Evolutionary conservation across 73 alveolate species (phyloP).

Genomic region (Paramecium sexaurelia): DNA sequence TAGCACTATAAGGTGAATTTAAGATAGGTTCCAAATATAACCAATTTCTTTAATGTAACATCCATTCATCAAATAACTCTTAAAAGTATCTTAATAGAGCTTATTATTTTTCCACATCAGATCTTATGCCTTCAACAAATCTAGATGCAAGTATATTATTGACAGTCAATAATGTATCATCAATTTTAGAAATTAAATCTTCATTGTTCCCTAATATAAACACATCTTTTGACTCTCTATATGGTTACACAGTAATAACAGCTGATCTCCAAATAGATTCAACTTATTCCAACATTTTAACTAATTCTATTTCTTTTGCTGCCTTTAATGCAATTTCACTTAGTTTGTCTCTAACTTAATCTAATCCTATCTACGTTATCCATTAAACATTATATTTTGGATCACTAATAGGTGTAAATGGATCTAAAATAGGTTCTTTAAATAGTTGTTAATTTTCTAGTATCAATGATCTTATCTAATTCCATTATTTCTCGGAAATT

Average conservation of each 20-base stretch:
- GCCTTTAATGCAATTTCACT: constrained; percentile 72
- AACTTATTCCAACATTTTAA: constrained; percentile 64
- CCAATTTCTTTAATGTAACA: constrained; percentile 84
- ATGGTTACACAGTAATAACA: constrained; percentile 50
- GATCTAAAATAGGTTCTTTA: constrained; percentile 44
- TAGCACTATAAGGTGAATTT: constrained; percentile 92
- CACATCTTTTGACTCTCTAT: constrained; percentile 57
- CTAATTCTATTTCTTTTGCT: constrained; percentile 67
- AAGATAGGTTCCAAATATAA: constrained; percentile 82
- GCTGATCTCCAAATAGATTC: constrained; percentile 64
- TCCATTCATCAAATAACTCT: constrained; percentile 73
- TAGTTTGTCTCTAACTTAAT: constrained; percentile 61
- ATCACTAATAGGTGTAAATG: constrained; percentile 46
- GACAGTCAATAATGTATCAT: constrained; percentile 68
- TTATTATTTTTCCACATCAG: constrained; percentile 60
- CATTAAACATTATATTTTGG: constrained; percentile 63
- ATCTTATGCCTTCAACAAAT: constrained; percentile 68
- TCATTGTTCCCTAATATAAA: constrained; percentile 63
- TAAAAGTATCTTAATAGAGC: constrained; percentile 48
- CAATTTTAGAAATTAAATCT: constrained; percentile 66
- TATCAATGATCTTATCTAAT: constrained; percentile 53
- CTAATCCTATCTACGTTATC: constrained; percentile 39
- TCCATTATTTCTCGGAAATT: constrained; percentile 64
- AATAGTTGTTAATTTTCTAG: constrained; percentile 26
- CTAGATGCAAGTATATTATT: constrained; percentile 68